Base-by-base conservation (phyloP, 805 yeast genomes). In the Citeromyces matritensis region DNA sequence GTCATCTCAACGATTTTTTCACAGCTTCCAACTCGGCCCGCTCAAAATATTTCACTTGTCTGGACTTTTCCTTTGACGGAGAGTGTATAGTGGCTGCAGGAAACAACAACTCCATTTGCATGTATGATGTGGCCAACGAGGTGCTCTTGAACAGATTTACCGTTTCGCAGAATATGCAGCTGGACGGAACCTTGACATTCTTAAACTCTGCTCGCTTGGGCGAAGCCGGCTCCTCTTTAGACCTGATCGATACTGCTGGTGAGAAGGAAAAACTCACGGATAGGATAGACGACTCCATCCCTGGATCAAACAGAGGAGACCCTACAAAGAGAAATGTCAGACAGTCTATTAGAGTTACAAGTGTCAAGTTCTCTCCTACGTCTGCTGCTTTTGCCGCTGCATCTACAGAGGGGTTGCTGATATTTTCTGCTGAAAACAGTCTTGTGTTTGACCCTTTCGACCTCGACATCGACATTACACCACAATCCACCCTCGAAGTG, bases 381-480 rank as follows among this genome's bases (percentile, higher is more conserved):
- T 79, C 93, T 2, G 64, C 78, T 13, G 73, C 93, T 23, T 91
- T 91, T 62, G 91, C 94, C 1, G 94, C 94, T 27, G 91, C 95
- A 0, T 76, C 95, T 1, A 91, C 98, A 0, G 97, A 88, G 51
- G 98, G 98, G 6, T 58, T 91, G 29, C 58, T 85, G 35, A 60
- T 91, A 2, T 91, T 69, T 49, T 77, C 94, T 2, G 69, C 85
- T 26, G 93, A 88, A 51, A 75, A 74, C 31, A 58, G 69, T 8
- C 55, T 77, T 31, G 57, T 75, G 19, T 91, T 91, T 48, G 98
- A 91, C 59, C 98, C 98, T 23, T 83, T 83, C 49, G 97, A 91
- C 51, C 64, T 91, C 47, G 97, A 88, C 48, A 61, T 85, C 30
- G 97, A 91, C 43, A 73, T 88, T 19, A 91, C 98, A 0, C 93